Conservation (phyloP, 495 filamentous ascomycete species). For the Tuber microsphaerosporum region DNA sequence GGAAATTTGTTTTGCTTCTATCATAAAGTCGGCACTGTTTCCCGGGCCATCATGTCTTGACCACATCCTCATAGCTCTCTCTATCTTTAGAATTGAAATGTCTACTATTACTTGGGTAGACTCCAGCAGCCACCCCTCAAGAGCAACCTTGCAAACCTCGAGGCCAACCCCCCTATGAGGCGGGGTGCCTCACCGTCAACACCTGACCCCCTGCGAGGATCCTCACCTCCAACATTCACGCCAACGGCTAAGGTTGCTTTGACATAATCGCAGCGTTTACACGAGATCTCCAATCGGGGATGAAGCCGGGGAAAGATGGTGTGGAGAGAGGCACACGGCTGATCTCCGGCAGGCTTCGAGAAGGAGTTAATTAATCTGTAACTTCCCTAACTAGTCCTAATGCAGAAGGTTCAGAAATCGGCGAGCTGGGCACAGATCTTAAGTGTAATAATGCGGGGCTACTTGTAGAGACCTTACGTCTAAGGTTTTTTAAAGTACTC, state of each 20-base stretch:
- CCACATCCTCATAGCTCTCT: neutral
- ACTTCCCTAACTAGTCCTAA: neutral
- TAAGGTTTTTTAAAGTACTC: neutral
- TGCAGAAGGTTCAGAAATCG: neutral
- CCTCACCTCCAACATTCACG: neutral
- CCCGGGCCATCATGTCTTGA: neutral
- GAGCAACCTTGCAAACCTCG: neutral
- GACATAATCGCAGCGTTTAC: neutral
- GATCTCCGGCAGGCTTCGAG: neutral
- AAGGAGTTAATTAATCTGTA: neutral
- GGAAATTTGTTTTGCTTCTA: neutral
- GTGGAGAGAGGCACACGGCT: neutral
- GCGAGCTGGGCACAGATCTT: neutral
- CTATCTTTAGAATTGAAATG: neutral
- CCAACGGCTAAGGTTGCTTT: neutral
- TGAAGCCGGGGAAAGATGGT: neutral
- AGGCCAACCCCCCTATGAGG: neutral
- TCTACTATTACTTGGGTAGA: neutral
- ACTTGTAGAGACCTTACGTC: neutral
- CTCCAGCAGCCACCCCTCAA: neutral
- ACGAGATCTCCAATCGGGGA: neutral
- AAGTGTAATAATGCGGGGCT: neutral
- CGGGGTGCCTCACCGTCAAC: neutral
- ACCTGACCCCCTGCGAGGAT: neutral
- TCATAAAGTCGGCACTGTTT: neutral